A percentile compares a stretch with the other conserved stretches of the same genome.
Conservation (phyloP, 345 rosid species). For the Hibiscus syriacus region DNA sequence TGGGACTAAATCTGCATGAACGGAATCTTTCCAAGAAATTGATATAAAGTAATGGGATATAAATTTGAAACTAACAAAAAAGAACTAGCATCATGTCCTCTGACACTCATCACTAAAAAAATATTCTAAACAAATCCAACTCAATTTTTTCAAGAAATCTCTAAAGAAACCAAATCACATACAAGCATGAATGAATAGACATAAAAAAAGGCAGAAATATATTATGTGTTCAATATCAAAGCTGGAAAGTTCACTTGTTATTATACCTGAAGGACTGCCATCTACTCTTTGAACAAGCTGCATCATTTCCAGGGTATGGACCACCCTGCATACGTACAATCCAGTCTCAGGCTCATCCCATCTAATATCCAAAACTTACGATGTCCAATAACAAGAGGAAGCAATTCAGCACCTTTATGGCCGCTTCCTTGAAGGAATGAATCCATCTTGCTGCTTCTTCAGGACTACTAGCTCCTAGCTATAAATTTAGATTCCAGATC, state of each 20-base stretch:
- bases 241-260: background rate
- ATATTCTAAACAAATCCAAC: slow-evolving; percentile 2
- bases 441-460: slow-evolving; percentile 98
- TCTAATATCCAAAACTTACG: background rate
- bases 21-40: slow-evolving; percentile 9
- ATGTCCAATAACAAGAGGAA: slow-evolving; percentile 2
- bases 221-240: background rate
- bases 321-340: slow-evolving; percentile 42
- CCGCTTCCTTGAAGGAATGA: slow-evolving; percentile 67
- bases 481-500: slow-evolving; percentile 23
- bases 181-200: background rate
- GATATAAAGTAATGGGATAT: slow-evolving; percentile 6
- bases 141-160: slow-evolving; percentile 5
- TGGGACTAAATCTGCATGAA: slow-evolving; percentile 53
- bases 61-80: slow-evolving; percentile 2
- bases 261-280: slow-evolving; percentile 67
- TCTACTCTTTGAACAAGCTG: slow-evolving; percentile 49
- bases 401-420: slow-evolving; percentile 51
- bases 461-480: slow-evolving; percentile 93
- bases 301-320: slow-evolving; percentile 35
- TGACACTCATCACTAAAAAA: background rate
- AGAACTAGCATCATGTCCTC: background rate
- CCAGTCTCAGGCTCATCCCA: slow-evolving; percentile 12
- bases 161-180: background rate
- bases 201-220: background rate